Base-by-base conservation (phyloP, 2,329 filamentous ascomycete species). In the Alternaria ventricosa region DNA sequence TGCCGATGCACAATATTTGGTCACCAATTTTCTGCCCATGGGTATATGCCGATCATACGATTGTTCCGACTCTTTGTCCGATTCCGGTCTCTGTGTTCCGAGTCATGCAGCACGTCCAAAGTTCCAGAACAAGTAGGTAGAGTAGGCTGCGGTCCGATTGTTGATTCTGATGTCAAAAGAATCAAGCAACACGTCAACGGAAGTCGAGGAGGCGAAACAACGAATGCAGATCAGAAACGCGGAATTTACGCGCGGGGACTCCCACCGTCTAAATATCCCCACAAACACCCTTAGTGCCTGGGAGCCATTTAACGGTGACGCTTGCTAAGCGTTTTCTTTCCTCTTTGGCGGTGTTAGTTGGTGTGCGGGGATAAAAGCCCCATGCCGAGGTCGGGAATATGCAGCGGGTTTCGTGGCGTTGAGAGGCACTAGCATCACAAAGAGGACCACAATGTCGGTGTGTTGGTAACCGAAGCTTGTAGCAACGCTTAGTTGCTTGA, bases 321-420 rank as follows among this genome's bases (percentile, higher is more conserved):
- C 71, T 75, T 77, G 63, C 64, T 71, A 70, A 75, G 70, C 72
- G 55, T 64, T 53, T 13, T 11, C 22, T 57, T 63, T 54, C 67
- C 23, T 60, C 64, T 54, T 44, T 51, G 15, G 57, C n/a, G 5
- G 25, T 50, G 23, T 60, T 54, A 27, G 46, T 22, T n/a, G 8
- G 33, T 46, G 61, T 70, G 70, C 71, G 72, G 74, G 71, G 71
- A 74, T 64, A 56, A 56, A 27, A 10, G 11, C 20, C 23, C 33
- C 47, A 23, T 70, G 61, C 73, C 74, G 74, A 77, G 74, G 74
- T 75, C 70, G 69, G 58, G 55, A 33, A 64, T 59, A 61, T 27
- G 54, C 46, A 59, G 28, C n/a, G 6, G 33, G 18, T 22, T 50
- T 22, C 28, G 36, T 28, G 12, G 27, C 25, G 41, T 33, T 47